phyloP scores from a whole-genome alignment of 2,329 filamentous ascomycete species.

The Trichophyton simii region DNA sequence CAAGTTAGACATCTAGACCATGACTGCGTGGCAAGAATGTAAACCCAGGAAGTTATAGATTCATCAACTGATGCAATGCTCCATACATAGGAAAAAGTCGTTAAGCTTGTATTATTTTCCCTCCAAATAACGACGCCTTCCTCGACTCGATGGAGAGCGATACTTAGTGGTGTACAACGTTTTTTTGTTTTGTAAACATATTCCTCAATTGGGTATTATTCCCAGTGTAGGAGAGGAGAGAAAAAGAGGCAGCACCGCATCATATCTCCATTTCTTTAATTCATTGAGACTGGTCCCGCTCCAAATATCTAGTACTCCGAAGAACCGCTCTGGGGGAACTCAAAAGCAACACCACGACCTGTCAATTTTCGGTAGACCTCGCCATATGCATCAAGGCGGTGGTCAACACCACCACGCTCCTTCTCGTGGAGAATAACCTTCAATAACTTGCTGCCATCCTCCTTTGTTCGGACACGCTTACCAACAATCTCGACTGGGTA shows the following conservation, averaged over 20 bases:
- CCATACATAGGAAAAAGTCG: not conserved
- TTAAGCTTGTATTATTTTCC: slow-evolving; percentile 5
- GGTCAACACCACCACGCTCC: slow-evolving; percentile 98
- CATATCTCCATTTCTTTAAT: slow-evolving; percentile 3
- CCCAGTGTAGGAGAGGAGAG: slow-evolving; percentile 5
- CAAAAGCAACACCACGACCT: slow-evolving; percentile 90
- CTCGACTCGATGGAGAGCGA: not conserved
- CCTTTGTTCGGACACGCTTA: slow-evolving; percentile 96
- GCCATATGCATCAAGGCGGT: slow-evolving; percentile 98
- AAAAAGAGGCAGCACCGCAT: slow-evolving; percentile 6
- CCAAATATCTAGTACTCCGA: slow-evolving; percentile 59
- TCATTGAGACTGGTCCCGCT: not conserved
- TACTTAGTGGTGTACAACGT: slow-evolving; percentile 4
- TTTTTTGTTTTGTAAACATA: not conserved
- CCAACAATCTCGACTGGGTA: slow-evolving; percentile 99
- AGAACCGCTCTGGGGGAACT: slow-evolving; percentile 81
- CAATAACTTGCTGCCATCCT: slow-evolving; percentile 95
- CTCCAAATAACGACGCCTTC: slow-evolving; percentile 3
- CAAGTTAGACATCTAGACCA: not conserved
- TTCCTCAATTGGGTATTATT: not conserved
- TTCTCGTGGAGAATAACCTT: slow-evolving; percentile 99
- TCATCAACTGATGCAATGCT: not conserved
- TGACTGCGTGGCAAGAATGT: not conserved
- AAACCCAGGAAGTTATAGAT: not conserved
- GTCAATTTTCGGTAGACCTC: slow-evolving; percentile 99